Evolutionary conservation across 2,329 filamentous ascomycete genomes (phyloP).

Genomic region (Tolypocladium amazonense): DNA sequence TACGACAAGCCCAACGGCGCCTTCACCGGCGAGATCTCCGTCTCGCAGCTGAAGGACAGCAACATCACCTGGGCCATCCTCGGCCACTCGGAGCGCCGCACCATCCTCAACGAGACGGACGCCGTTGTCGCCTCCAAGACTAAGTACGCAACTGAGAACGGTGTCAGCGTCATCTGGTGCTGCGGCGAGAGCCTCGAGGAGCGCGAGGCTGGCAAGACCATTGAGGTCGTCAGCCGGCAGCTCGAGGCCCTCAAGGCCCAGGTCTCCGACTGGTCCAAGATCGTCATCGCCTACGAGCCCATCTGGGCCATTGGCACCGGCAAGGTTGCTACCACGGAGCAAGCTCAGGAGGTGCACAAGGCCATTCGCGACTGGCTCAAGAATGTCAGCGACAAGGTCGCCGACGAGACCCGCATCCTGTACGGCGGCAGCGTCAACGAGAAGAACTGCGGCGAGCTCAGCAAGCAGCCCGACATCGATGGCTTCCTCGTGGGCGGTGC

Average conservation of each 20-base stretch:
- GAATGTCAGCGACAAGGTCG: conserved; percentile 62
- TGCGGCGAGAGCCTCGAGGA: conserved; percentile 93
- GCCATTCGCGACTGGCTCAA: conserved; percentile 85
- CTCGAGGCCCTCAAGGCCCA: conserved; percentile 69
- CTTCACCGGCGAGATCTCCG: conserved; percentile 94
- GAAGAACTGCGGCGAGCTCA: conserved; percentile 94
- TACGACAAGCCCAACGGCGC: conserved; percentile 95
- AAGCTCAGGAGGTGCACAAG: conserved; percentile 89
- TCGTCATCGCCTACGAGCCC: conserved; percentile 97
- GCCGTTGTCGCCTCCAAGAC: conserved; percentile 85
- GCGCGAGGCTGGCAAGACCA: conserved; percentile 76
- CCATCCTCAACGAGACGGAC: conserved; percentile 79
- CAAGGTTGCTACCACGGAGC: conserved; percentile 79
- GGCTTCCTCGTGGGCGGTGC: conserved; percentile 96
- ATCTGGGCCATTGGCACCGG: conserved; percentile 96
- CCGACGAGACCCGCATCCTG: conserved; percentile 84
- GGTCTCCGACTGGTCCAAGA: conserved; percentile 79
- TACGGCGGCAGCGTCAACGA: conserved; percentile 95
- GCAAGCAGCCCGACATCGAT: conserved; percentile 90
- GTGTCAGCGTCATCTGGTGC: conserved; percentile 89
- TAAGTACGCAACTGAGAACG: conserved; percentile 81
- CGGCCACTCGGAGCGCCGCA: conserved; percentile 91
- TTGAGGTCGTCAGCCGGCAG: conserved; percentile 76
- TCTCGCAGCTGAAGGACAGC: conserved; percentile 80
- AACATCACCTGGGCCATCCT: conserved; percentile 84